Evolutionary conservation across 208 protist genomes (phyloP).

Genomic region (Crithidia acanthocephali): DNA sequence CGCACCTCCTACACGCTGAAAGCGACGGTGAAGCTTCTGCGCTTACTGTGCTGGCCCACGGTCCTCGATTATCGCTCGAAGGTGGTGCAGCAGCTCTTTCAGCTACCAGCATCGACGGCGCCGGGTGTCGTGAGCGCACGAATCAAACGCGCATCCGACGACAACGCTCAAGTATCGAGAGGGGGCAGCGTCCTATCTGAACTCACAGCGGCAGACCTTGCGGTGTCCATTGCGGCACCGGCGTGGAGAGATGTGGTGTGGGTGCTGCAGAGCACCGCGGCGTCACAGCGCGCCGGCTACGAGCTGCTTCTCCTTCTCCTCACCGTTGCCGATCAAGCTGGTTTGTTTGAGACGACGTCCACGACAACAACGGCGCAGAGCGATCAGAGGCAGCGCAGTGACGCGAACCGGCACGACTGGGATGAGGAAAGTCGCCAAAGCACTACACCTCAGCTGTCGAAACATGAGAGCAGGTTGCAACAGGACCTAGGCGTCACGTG

Average conservation of each 20-base stretch:
- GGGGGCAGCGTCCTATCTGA: too few relatives aligned
- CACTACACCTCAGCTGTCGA: too few relatives aligned
- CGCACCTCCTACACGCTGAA: background rate
- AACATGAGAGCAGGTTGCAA: background rate
- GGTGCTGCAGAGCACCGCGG: conserved; percentile 40
- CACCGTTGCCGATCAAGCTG: background rate
- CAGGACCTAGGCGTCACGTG: background rate
- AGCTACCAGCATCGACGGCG: background rate
- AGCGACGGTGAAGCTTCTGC: conserved; percentile 40
- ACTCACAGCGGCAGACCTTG: too few relatives aligned
- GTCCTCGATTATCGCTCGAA: conserved; percentile 42
- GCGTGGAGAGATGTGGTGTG: conserved; percentile 35
- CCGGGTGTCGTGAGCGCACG: background rate
- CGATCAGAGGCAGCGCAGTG: too few relatives aligned
- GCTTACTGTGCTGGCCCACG: conserved; percentile 53
- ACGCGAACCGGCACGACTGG: too few relatives aligned
- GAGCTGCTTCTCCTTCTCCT: conserved; percentile 50
- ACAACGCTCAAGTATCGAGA: too few relatives aligned
- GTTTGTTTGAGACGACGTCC: background rate
- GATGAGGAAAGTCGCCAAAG: too few relatives aligned
- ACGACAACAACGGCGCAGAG: background rate
- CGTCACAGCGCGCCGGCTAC: conserved; percentile 52
- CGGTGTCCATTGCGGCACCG: too few relatives aligned
- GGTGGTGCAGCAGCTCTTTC: conserved; percentile 42
- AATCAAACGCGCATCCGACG: too few relatives aligned